Evolutionary conservation across 495 filamentous ascomycete species (phyloP), one percentile per base, ranked within the genome.

Genomic region (Daldinia concentrica): DNA sequence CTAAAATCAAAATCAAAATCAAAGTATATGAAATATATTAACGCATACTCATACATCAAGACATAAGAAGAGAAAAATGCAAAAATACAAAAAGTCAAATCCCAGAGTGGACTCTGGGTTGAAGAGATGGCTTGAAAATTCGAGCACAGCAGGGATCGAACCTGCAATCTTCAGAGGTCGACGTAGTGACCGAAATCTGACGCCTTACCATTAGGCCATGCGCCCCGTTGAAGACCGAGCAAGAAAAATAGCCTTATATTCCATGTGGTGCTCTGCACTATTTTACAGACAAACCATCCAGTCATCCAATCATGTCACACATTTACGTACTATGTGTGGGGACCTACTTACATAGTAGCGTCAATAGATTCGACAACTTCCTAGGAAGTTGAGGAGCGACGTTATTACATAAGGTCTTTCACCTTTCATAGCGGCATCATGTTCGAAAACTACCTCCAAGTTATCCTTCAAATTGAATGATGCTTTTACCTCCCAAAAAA

Each of bases 171-270:
- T 72, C 45, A 72, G 69, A 72, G 69, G 17, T 57, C n/a, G 29
- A 41, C 50, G 22, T 34, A 43, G 36, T n/a, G 41, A 65, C 70
- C 70, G 70, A 73, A 73, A 73, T 73, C 70, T 73, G 50, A 73
- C 65, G 70, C 70, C 70, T 73, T 73, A 73, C 70, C 70, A 73
- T 73, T 73, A 73, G 70, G 70, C 70, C 70, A 73, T 69, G 70
- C 70, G 61, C 70, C 70, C 70, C 37, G 50, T 30, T 54, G 50
- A 54, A 30, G 22, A 12, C 3, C 17, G 6, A 12, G 7, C 9
- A 8, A 22, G 43, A 48, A 24, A 48, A 24, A 22, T 48, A 22
- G 43, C 43, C 9, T 48, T 48, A 48, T 48, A 48, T 48, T 4
- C 2, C 3, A 41, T 5, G 11, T 48, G 9, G 43, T 12, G n/a